Percentiles rank a stretch among this genome's conserved stretches.
phyloP scores from a whole-genome alignment of 768 basidiomycete species.

The Rhizopogon vulgaris region DNA sequence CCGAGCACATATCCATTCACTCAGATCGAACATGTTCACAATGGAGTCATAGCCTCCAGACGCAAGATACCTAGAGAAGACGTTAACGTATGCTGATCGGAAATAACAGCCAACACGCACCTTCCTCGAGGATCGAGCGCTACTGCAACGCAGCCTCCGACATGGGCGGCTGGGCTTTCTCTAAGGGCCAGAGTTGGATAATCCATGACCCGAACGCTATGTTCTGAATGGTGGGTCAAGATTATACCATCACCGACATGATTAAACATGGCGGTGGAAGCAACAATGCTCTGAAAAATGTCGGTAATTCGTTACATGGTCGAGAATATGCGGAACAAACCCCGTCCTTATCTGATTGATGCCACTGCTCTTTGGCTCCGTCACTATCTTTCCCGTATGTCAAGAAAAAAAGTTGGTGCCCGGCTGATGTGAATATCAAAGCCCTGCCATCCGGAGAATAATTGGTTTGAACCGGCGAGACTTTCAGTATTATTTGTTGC shows the following conservation, averaged over 20 bases:
- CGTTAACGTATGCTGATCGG: neutral
- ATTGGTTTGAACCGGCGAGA: slow-evolving; percentile 56
- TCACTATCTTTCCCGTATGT: slow-evolving; percentile 47
- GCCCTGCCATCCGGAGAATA: slow-evolving; percentile 71
- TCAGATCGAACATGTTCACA: slow-evolving; percentile 72
- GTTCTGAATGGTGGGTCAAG: slow-evolving; percentile 56
- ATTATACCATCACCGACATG: slow-evolving; percentile 69
- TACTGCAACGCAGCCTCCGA: slow-evolving; percentile 72
- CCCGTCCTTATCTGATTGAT: slow-evolving; percentile 27
- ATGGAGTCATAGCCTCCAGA: slow-evolving; percentile 81
- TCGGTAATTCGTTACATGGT: neutral
- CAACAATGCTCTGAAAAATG: slow-evolving; percentile 34
- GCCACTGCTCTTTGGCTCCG: slow-evolving; percentile 50
- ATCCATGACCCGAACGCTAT: slow-evolving; percentile 61
- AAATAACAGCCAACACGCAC: slow-evolving; percentile 25
- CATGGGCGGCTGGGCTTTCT: slow-evolving; percentile 67
- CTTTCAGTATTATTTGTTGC: slow-evolving; percentile 55
- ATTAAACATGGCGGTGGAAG: slow-evolving; percentile 71
- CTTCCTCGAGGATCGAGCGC: slow-evolving; percentile 78
- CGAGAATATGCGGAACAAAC: slow-evolving; percentile 1
- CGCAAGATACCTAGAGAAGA: slow-evolving; percentile 54
- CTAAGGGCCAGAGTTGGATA: slow-evolving; percentile 55
- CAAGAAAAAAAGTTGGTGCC: slow-evolving; percentile 57
- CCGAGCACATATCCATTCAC: slow-evolving; percentile 75
- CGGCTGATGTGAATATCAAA: slow-evolving; percentile 56